A percentile compares a stretch with the other conserved stretches of the same genome.
Conservation (phyloP, 2,329 filamentous ascomycete genomes). For the Corniculantispora saksenae region DNA sequence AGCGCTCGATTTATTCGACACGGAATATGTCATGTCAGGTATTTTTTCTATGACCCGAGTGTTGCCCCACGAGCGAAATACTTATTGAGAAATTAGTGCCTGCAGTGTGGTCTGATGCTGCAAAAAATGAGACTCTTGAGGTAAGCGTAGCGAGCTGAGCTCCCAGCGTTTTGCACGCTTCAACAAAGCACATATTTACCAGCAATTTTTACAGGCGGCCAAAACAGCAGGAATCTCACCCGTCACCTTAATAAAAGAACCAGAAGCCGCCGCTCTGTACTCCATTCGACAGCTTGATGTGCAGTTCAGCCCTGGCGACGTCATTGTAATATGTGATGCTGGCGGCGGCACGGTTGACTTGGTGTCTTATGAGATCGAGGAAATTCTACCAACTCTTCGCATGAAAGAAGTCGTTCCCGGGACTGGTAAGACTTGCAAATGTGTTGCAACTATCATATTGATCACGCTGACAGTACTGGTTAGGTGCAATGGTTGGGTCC, state of each 20-base stretch:
- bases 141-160: slow-evolving; percentile 11
- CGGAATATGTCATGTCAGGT: slow-evolving; percentile 24
- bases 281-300: slow-evolving; percentile 19
- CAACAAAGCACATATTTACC: too few relatives aligned
- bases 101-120: slow-evolving; percentile 25
- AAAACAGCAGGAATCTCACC: slow-evolving; percentile 21
- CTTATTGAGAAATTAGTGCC: too few relatives aligned
- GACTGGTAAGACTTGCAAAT: slow-evolving; percentile 18
- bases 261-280: slow-evolving; percentile 24
- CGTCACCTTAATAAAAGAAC: slow-evolving; percentile 24
- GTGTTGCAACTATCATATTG: background rate
- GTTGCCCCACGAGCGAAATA: too few relatives aligned
- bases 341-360: slow-evolving; percentile 33
- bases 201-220: slow-evolving; percentile 17
- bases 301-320: slow-evolving; percentile 17
- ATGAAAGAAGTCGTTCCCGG: slow-evolving; percentile 29
- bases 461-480: background rate
- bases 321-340: slow-evolving; percentile 29
- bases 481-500: slow-evolving; percentile 29
- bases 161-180: too few relatives aligned
- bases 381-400: slow-evolving; percentile 24
- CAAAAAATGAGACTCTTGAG: slow-evolving; percentile 22
- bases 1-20: slow-evolving; percentile 21
- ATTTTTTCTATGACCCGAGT: too few relatives aligned
- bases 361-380: slow-evolving; percentile 33